Evolutionary conservation across 2,329 filamentous ascomycete species (phyloP), one percentile per base, ranked within the genome.

Genomic region (Penicillium sp.): DNA sequence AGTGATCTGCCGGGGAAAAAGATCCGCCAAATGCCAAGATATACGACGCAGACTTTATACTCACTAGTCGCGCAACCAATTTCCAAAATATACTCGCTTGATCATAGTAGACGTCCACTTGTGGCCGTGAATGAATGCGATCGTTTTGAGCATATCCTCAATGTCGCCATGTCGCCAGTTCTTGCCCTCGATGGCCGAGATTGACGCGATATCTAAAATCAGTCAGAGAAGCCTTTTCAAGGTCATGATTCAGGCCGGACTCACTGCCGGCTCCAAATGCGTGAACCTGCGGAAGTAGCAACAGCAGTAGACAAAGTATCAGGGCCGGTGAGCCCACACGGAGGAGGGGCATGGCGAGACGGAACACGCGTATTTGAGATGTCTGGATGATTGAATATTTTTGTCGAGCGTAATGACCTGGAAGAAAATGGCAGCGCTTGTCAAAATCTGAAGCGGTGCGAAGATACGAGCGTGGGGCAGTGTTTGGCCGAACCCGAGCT

Each of bases 81-180:
- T 93, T 36, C 88, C 87, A 73, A 91, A 91, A 70, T 90, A 91
- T 28, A 84, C 84, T 47, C 86, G 78, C 70, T 86, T 85, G 45
- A 91, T 78, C 71, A 87, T 81, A 75, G 87, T 83, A 11, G 82
- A 82, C 1, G 85, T 87, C 88, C 88, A 93, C 73, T 91, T 91
- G 65, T 90, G 88, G 49, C 87, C 87, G 54, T 85, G 79, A 49
- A 91, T 77, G 61, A 88, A 90, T 28, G 84, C 81, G 55, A 91
- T 71, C 5, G 82, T 86, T 68, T 87, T 85, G 60, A 93, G 81
- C 71, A 88, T 83, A 67, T 91, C 88, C 73, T 90, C 85, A 53
- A 90, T 89, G 65, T 90, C 86, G 36, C 74, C 74, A 75, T 76
- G 74, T 49, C 74, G 74, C 73, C 73, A 77, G 52, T 76, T 76